These are phyloP conservation scores for Cucurbitaria berberidis DNA, from an alignment of 2,329 filamentous ascomycete genomes.

Conservation along the genomic window DNA sequence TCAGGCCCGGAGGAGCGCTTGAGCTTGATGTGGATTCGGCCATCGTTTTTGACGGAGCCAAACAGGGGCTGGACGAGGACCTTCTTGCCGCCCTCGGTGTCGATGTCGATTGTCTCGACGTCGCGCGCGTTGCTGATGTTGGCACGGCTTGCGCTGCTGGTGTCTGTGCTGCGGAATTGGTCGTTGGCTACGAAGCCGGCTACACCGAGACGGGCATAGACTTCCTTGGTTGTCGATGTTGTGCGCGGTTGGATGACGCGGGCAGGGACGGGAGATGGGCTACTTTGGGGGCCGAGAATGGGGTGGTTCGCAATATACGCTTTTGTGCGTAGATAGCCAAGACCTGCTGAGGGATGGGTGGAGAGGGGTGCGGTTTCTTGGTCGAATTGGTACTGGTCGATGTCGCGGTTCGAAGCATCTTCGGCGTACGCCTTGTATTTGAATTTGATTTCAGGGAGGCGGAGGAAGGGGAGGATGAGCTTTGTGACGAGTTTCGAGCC, in stretches of 20 bases:
- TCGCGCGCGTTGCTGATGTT: constrained; percentile 14
- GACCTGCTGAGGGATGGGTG: constrained; percentile 69
- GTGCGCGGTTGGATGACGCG: constrained; percentile 59
- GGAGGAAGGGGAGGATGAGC: constrained; percentile 62
- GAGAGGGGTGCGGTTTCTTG: constrained; percentile 54
- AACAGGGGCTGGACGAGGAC: constrained; percentile 57
- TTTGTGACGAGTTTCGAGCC: constrained; percentile 57
- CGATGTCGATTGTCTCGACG: constrained; percentile 51
- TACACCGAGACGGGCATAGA: constrained; percentile 50
- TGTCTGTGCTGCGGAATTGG: constrained; percentile 40
- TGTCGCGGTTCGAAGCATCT: constrained; percentile 38
- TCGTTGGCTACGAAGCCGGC: constrained; percentile 53
- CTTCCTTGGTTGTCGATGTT: constrained; percentile 19
- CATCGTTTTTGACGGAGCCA: constrained; percentile 43
- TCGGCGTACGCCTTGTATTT: constrained; percentile 26
- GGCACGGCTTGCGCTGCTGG: constrained; percentile 28
- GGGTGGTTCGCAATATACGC: constrained; percentile 66
- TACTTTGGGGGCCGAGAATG: constrained; percentile 63
- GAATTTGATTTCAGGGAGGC: constrained; percentile 56
- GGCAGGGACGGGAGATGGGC: constrained; percentile 60
- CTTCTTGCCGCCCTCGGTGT: constrained; percentile 58
- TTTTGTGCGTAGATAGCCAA: constrained; percentile 65
- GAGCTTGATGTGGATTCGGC: constrained; percentile 38
- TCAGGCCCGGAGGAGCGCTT: constrained; percentile 27
- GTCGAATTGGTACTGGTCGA: constrained; percentile 33